A percentile compares a stretch with the other conserved stretches of the same genome.
Evolutionary conservation across 352 stramenopile genomes (phyloP).

Genomic region (Phytophthora pini): DNA sequence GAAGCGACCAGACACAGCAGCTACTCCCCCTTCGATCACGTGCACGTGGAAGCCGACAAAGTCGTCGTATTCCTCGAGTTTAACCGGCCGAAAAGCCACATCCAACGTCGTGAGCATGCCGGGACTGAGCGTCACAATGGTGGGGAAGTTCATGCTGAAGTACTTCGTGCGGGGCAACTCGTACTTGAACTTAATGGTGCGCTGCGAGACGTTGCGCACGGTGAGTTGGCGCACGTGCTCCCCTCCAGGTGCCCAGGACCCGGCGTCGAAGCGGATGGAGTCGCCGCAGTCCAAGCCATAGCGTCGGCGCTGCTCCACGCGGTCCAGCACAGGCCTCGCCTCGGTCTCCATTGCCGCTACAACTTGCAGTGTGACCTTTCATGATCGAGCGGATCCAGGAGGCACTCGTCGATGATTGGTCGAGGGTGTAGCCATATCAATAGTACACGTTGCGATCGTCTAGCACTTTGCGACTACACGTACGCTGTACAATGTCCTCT

Average conservation of each 20-base stretch:
- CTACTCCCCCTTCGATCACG: slow-evolving; percentile 80
- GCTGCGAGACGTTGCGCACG: slow-evolving; percentile 91
- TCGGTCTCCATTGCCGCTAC: slow-evolving; percentile 15
- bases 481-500: too few species aligned
- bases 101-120: slow-evolving; percentile 89
- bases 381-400: slow-evolving; percentile 5
- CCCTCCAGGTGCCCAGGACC: slow-evolving; percentile 90
- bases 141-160: slow-evolving; percentile 95
- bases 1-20: slow-evolving; percentile 77
- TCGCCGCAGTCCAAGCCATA: slow-evolving; percentile 88
- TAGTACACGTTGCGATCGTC: too few species aligned
- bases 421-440: neutral
- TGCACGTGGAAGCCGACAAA: slow-evolving; percentile 91
- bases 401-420: slow-evolving; percentile 12
- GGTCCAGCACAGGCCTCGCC: slow-evolving; percentile 59
- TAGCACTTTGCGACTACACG: too few species aligned
- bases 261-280: slow-evolving; percentile 86
- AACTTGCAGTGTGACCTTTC: slow-evolving; percentile 15
- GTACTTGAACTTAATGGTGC: slow-evolving; percentile 94
- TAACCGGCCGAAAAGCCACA: slow-evolving; percentile 91
- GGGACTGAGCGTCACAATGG: slow-evolving; percentile 87
- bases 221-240: slow-evolving; percentile 92
- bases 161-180: slow-evolving; percentile 92
- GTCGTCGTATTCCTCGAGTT: slow-evolving; percentile 92
- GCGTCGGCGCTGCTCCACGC: slow-evolving; percentile 73